Conservation (phyloP, 2,329 filamentous ascomycete species). For the Paraconiothyrium brasiliense region DNA sequence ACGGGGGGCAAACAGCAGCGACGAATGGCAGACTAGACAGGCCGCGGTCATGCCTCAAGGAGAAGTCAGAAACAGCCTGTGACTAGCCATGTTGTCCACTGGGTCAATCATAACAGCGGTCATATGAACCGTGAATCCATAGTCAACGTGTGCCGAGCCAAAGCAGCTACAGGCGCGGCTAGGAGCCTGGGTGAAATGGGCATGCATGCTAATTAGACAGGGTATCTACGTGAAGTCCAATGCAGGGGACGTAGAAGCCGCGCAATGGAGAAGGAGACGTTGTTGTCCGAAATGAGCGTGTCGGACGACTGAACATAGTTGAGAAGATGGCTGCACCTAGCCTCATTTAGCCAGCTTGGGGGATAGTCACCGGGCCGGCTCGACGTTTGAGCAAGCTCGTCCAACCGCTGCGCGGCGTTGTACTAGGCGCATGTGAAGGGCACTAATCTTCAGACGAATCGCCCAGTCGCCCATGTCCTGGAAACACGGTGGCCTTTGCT, state of each 20-base stretch:
- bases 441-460: slow-evolving; percentile 18
- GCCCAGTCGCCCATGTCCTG: slow-evolving; percentile 15
- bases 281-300: slow-evolving; percentile 23
- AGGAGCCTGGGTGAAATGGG: slow-evolving; percentile 7
- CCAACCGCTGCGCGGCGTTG: slow-evolving; percentile 31
- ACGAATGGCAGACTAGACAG: slow-evolving; percentile 1
- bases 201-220: slow-evolving; percentile 12
- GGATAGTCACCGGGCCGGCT: slow-evolving; percentile 42
- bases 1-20: slow-evolving; percentile 7
- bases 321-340: slow-evolving; percentile 28
- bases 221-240: slow-evolving; percentile 2
- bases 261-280: slow-evolving; percentile 14
- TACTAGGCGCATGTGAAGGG: slow-evolving; percentile 39
- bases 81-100: slow-evolving; percentile 10
- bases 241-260: slow-evolving; percentile 12
- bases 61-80: slow-evolving; percentile 10
- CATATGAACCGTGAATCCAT: slow-evolving; percentile 8
- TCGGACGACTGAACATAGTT: slow-evolving; percentile 20
- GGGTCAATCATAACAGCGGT: slow-evolving; percentile 5
- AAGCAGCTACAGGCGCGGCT: neutral
- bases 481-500: slow-evolving; percentile 17
- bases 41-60: slow-evolving; percentile 4
- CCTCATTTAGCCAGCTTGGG: slow-evolving; percentile 27
- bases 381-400: slow-evolving; percentile 32
- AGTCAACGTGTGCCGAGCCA: neutral